Evolutionary conservation across 257 asterid species (phyloP), one percentile per base, ranked within the genome.

Genomic region (Handroanthus guayacan): DNA sequence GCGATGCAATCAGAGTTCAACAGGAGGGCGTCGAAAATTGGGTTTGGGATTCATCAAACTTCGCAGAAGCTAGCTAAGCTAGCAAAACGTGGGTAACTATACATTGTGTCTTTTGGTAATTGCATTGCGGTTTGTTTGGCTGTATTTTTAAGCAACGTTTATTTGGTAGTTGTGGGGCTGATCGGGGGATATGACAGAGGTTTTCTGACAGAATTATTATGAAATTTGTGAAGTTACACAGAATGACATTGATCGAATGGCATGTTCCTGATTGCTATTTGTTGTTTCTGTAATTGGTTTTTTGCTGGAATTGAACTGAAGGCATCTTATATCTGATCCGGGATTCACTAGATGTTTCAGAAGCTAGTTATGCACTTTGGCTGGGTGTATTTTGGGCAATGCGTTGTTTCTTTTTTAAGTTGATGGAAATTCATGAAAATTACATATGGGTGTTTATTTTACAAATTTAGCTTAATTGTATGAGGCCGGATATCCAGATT

Each of bases 61-160:
- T 95, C 99, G 52, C 97, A 90, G 88, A 95, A 95, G 81, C 91
- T 95, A 60, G 82, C 97, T 31, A 91, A 88, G 89, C 96, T 95
- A 67, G 98, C 99, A 13, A 84, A 91, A 85, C 84, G 99, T 95
- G 78, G 78, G 94, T 82, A 5, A 51, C 72, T 20, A 9, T 58
- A 3, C 14, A 16, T 16, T 31, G 7, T 63, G 10, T 50, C 4
- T 69, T 48, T 72, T 36, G 5, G 10, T 11, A 7, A 9, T 25
- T 39, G 62, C n/a, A 12, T 60, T 56, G 72, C 34, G 43, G 4
- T 55, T 67, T 69, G 75, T 48, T 16, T 76, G 69, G 44, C 43
- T 66, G 8, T 71, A 12, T 50, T 56, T 7, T 60, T 5, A 31
- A 48, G 78, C 25, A 31, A 38, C 55, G 41, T 5, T 16, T 71